Evolutionary conservation across 2,329 filamentous ascomycete genomes (phyloP), one percentile per base, ranked within the genome.

Genomic region (Colletotrichum chlorophyti): DNA sequence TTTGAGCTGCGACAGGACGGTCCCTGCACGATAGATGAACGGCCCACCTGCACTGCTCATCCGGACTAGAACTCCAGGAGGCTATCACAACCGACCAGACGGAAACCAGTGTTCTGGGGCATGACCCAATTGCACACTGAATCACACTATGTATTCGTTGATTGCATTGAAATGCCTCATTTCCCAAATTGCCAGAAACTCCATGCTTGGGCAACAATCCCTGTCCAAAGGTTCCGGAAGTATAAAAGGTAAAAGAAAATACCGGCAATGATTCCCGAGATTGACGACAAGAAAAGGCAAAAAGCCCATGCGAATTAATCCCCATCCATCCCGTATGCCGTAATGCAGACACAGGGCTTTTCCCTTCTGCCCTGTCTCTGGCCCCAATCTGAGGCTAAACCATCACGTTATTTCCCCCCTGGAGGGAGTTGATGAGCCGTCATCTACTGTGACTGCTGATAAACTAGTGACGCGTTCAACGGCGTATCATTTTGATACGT

Each of bases 21-120:
- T 42, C 27, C 48, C 34, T 58, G 35, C 54, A 53, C 32, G 41
- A 41, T 19, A n/a, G 46, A 51, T n/a, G 32, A 12, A 8, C n/a
- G 24, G 27, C 35, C 19, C 15, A 21, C 27, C 35, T 12, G 17
- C 32, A 10, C 31, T 29, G n/a, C 31, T 46, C 6, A 9, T 17
- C 10, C 34, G 34, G 35, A 31, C 45, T 24, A 21, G n/a, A n/a
- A n/a, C n/a, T n/a, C n/a, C n/a, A 43, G 7, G 17, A 50, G 24
- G 37, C 53, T 29, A 43, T 42, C 45, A n/a, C 21, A 54, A 38
- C 43, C 43, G 31, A 41, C 37, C 31, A 19, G n/a, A 38, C 38
- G 46, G 29, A 24, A 45, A 45, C 38, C 29, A 32, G 31, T n/a
- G n/a, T 11, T 34, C 41, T n/a, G 47, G 24, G 41, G 26, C 17